These are phyloP conservation scores for Vinca minor DNA, from an alignment of 257 asterid genomes.

Conservation along the genomic window DNA sequence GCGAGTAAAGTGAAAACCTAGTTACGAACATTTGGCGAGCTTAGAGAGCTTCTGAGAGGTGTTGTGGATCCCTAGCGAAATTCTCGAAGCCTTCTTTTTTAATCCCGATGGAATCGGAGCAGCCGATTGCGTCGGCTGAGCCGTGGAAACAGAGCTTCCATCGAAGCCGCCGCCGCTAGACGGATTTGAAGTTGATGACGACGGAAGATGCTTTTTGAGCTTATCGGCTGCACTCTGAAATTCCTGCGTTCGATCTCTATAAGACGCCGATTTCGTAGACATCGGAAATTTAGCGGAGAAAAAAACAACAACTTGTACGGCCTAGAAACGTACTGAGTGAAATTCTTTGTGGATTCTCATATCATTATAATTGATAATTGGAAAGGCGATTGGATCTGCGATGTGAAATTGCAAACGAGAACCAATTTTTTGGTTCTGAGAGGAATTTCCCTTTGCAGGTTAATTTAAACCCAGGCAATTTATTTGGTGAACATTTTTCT, in stretches of 20 bases:
- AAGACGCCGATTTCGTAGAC: conserved; percentile 15
- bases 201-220: conserved; percentile 17
- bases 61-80: conserved; percentile 81
- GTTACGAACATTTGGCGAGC: conserved; percentile 73
- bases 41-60: conserved; percentile 87
- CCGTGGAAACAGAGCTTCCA: conserved; percentile 24
- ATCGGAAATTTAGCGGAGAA: conserved; percentile 5
- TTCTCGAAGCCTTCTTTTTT: conserved; percentile 70
- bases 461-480: background rate
- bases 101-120: conserved; percentile 84
- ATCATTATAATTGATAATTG: background rate
- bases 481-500: too few relatives aligned
- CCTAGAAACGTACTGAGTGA: background rate
- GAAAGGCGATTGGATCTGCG: conserved; percentile 2
- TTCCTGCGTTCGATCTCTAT: conserved; percentile 25
- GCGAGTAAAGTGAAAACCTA: too few relatives aligned
- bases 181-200: conserved; percentile 8
- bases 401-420: background rate
- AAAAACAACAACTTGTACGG: background rate
- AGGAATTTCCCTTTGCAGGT: background rate
- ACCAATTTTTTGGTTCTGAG: background rate
- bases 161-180: conserved; percentile 7
- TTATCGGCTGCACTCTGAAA: conserved; percentile 15
- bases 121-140: conserved; percentile 44
- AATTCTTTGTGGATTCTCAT: background rate